Base-by-base conservation (phyloP, 495 filamentous ascomycete species). In the Saxophila tyrrhenica region DNA sequence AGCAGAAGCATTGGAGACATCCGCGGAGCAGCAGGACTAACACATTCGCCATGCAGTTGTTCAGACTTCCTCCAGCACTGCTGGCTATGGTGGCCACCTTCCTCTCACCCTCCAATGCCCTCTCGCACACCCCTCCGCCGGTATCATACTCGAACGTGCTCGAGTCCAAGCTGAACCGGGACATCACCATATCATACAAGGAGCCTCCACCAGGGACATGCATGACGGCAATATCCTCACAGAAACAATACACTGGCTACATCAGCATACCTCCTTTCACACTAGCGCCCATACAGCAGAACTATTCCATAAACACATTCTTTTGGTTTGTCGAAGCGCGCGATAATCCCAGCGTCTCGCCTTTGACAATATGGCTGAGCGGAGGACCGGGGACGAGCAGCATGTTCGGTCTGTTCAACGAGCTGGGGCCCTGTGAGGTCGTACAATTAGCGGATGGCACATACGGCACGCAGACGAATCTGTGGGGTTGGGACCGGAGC, bases 131-230 rank as follows among this genome's bases (percentile, higher is more conserved):
- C 32, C 58, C 62, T 10, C 64, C 65, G n/a, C 64, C 62, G 22
- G 57, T 56, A 50, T 49, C 60, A 46, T 65, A 78, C 56, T 41
- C 76, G 45, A 78, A 70, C 16, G 74, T 74, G 8, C 70, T 84
- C 44, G 59, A 64, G 29, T 83, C 80, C 16, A 78, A 78, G 10
- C 69, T 78, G 47, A 72, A 83, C 63, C 67, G 70, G 7, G 75
- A 75, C 53, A 78, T 84, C 60, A 79, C 74, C 48, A 78, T 83
- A 48, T 70, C 72, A 43, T 84, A 80, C 71, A 82, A 80, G 55
- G 66, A 72, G 1, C 76, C 76, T 3, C 69, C 73, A 0, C 52
- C 70, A n/a, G 77, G 76, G 25, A 68, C 63, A 17, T 70, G 66
- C 51, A 62, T 45, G 39, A 67, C 66, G 13, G 61, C 55, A 29